Evolutionary conservation across 2,329 filamentous ascomycete species (phyloP).

Genomic region (Lizonia empirigonia): DNA sequence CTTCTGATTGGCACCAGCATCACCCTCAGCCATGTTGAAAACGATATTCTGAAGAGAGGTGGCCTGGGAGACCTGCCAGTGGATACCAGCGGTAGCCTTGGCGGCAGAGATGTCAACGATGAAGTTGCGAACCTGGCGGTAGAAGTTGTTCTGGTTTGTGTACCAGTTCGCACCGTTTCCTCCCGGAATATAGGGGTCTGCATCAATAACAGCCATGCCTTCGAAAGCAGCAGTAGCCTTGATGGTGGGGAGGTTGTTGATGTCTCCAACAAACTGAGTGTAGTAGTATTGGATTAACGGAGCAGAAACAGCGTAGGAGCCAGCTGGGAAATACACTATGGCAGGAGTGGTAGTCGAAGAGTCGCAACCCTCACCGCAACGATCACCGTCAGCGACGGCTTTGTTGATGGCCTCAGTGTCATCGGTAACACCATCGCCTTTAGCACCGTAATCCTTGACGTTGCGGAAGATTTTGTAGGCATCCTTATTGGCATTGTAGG

Average conservation of each 20-base stretch:
- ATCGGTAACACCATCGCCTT: slow-evolving; percentile 71
- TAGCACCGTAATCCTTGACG: slow-evolving; percentile 52
- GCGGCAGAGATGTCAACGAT: slow-evolving; percentile 55
- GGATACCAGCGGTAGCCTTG: slow-evolving; percentile 58
- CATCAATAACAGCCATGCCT: slow-evolving; percentile 88
- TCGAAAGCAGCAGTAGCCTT: slow-evolving; percentile 68
- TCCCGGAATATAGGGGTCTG: slow-evolving; percentile 76
- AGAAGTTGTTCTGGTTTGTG: slow-evolving; percentile 63
- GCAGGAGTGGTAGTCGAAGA: slow-evolving; percentile 84
- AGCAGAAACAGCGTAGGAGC: slow-evolving; percentile 80
- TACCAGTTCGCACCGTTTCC: slow-evolving; percentile 61
- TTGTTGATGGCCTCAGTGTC: slow-evolving; percentile 88
- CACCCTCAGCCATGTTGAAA: slow-evolving; percentile 60
- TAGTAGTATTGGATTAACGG: slow-evolving; percentile 90
- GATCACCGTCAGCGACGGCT: slow-evolving; percentile 76
- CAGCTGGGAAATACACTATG: slow-evolving; percentile 88
- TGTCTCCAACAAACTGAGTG: slow-evolving; percentile 89
- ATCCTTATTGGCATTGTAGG: slow-evolving; percentile 62
- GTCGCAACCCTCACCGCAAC: slow-evolving; percentile 82
- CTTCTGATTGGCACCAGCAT: slow-evolving; percentile 56
- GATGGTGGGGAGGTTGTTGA: slow-evolving; percentile 71
- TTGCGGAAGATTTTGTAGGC: slow-evolving; percentile 67
- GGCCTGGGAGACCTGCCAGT: slow-evolving; percentile 72
- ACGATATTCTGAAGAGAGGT: slow-evolving; percentile 67
- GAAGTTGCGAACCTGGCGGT: slow-evolving; percentile 61